These are phyloP conservation scores for Lipomyces mesembrius DNA, from an alignment of 805 yeast species.

Conservation along the genomic window DNA sequence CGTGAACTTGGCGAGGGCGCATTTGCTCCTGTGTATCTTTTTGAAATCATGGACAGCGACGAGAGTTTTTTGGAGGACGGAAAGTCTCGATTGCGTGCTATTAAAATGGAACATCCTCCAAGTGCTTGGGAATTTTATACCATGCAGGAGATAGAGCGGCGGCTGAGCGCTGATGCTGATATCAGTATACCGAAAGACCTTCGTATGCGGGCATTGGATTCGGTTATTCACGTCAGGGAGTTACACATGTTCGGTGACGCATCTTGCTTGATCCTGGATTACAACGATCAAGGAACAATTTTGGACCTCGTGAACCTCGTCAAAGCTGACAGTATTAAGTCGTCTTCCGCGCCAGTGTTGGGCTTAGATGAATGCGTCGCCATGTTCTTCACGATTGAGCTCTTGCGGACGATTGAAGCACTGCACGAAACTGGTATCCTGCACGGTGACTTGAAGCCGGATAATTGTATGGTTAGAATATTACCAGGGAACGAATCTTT, in stretches of 20 bases:
- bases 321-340: slow-evolving; percentile 40
- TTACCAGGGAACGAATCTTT: slow-evolving; percentile 38
- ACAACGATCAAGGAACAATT: slow-evolving; percentile 71
- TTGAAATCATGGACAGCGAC: slow-evolving; percentile 52
- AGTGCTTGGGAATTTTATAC: slow-evolving; percentile 83
- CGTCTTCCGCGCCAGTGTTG: slow-evolving; percentile 24
- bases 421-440: slow-evolving; percentile 70
- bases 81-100: slow-evolving; percentile 62
- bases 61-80: slow-evolving; percentile 27
- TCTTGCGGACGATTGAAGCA: slow-evolving; percentile 60
- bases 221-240: slow-evolving; percentile 57
- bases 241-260: slow-evolving; percentile 67
- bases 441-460: slow-evolving; percentile 87
- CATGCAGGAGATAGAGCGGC: slow-evolving; percentile 58
- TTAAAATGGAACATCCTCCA: slow-evolving; percentile 73
- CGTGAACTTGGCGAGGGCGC: slow-evolving; percentile 80
- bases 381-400: slow-evolving; percentile 66
- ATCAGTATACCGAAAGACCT: slow-evolving; percentile 27
- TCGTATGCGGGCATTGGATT: slow-evolving; percentile 41
- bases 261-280: slow-evolving; percentile 67
- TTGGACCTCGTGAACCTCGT: slow-evolving; percentile 66
- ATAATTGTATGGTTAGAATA: slow-evolving; percentile 78
- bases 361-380: slow-evolving; percentile 63
- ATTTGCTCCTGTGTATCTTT: slow-evolving; percentile 72
- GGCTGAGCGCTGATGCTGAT: slow-evolving; percentile 41